Evolutionary conservation across 768 basidiomycete species (phyloP), one percentile per base, ranked within the genome.

Genomic region (Panellus pusillus): DNA sequence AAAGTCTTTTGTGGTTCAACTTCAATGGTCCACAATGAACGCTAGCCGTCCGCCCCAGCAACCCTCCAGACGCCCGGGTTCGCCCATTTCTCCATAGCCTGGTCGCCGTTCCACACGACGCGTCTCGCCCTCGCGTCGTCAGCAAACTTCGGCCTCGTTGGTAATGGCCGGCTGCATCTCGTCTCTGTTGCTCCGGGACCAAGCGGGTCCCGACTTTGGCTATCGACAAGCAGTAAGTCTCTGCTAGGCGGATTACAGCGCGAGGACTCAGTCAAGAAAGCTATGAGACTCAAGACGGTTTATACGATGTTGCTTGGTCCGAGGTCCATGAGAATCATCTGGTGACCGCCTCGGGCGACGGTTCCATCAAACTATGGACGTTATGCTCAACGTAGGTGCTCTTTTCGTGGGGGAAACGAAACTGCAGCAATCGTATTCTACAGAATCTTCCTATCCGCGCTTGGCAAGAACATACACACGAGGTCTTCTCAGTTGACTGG

Each of bases 401-500:
- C n/a, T 6, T 27, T 31, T 42, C 45, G 24, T 28, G 17, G 39
- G 24, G 14, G 5, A 28, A 38, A 47, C 51, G 7, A 32, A 38
- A 47, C 51, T 18, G 7, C 18, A 32, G 19, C 6, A 15, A 55
- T 60, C 47, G 72, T 68, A 66, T 58, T 39, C 40, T 57, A 7
- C 71, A 98, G 93, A 89, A 93, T 62, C 81, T 87, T 49, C 95
- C 96, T 1, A 88, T 98, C 60, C 84, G 86, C 56, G 83, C 82
- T 44, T 98, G 96, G 95, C 89, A 92, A 63, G 96, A 98, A 70
- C 96, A 98, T 70, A 83, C 86, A 12, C 83, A 87, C 45, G 96
- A 98, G 68, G 92, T 94, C 7, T 94, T 91, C 74, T 89, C 88
- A 11, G 83, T 98, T 6, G 92, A 98, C 68, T 98, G 96, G 95